These are phyloP conservation scores for Bisporella sp. DNA, from an alignment of 2,329 filamentous ascomycete genomes.

Conservation along the genomic window DNA sequence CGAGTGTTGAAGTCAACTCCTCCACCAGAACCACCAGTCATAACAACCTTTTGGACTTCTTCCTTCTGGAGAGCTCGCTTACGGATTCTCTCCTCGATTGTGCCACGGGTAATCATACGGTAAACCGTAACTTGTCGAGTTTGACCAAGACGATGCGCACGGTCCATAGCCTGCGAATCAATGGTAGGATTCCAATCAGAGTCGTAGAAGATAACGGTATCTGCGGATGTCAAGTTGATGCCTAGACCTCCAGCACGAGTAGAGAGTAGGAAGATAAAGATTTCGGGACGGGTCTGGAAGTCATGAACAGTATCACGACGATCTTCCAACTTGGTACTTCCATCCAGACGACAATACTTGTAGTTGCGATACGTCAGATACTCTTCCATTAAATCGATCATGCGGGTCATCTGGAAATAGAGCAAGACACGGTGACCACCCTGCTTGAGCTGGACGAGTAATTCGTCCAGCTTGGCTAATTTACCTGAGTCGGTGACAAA, in stretches of 20 bases:
- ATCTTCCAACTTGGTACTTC: slow-evolving; percentile 95
- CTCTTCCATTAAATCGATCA: slow-evolving; percentile 99
- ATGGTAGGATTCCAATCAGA: slow-evolving; percentile 99
- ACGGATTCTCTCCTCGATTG: slow-evolving; percentile 95
- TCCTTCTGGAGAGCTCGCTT: slow-evolving; percentile 97
- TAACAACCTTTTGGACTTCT: slow-evolving; percentile 95
- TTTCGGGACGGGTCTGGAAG: slow-evolving; percentile 90
- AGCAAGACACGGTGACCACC: slow-evolving; percentile 87
- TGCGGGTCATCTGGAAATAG: slow-evolving; percentile 99
- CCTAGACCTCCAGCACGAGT: slow-evolving; percentile 95
- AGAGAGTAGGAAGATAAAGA: slow-evolving; percentile 94
- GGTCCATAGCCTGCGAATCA: slow-evolving; percentile 97
- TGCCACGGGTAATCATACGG: slow-evolving; percentile 90
- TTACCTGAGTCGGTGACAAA: slow-evolving; percentile 98
- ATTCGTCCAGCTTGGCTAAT: slow-evolving; percentile 79
- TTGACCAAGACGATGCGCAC: slow-evolving; percentile 94
- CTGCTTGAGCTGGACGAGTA: slow-evolving; percentile 85
- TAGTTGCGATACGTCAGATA: slow-evolving; percentile 98
- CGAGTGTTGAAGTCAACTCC: slow-evolving; percentile 96
- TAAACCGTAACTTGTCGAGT: slow-evolving; percentile 96
- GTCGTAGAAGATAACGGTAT: slow-evolving; percentile 99
- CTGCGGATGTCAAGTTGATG: slow-evolving; percentile 93
- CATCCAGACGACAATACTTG: slow-evolving; percentile 95
- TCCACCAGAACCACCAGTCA: slow-evolving; percentile 73
- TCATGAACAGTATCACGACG: slow-evolving; percentile 92